Evolutionary conservation across 2,329 filamentous ascomycete species (phyloP), one percentile per base, ranked within the genome.

Genomic region (Golovinomyces cichoracearum): DNA sequence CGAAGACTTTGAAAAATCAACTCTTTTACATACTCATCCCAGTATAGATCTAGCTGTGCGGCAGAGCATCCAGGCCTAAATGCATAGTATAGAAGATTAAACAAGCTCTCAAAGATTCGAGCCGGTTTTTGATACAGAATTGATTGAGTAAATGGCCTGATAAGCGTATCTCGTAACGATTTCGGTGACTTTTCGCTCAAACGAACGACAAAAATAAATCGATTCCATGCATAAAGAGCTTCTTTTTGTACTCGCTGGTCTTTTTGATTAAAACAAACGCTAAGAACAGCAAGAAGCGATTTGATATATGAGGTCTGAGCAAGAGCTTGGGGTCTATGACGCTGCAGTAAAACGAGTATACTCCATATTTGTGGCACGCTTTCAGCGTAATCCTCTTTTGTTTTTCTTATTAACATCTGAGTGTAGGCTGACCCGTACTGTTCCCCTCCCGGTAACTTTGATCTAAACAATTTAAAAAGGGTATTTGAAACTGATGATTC

Each of bases 291-390:
- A 6, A 94, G 67, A 81, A 84, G 94, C 5, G 72, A 68, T 25
- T 69, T 72, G 53, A 84, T 76, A 57, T 80, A 74, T 27, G 78
- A 69, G 82, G 88, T 95, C 33, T 66, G 62, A 23, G 72, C 65
- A 60, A 77, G 54, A 66, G 75, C 58, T 67, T 68, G 54, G 61
- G 76, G 63, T 64, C 75, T 64, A 52, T 63, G 67, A 48, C 80
- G 76, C 45, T 94, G 67, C 49, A 93, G 75, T 1, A 93, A 69
- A 5, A 88, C 74, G 2, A 93, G 68, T 31, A 84, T 73, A 50
- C 81, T 80, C 88, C 88, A 95, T 21, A 95, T 83, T 54, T 85
- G 81, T 5, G 90, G 86, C 0, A 93, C 85, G 35, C 74, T 68
- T 0, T 69, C 62, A 9, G 73, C 74, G 21, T 74, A 71, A 12